phyloP scores from a whole-genome alignment of 2,329 filamentous ascomycete genomes.

The Aureobasidium sp. region DNA sequence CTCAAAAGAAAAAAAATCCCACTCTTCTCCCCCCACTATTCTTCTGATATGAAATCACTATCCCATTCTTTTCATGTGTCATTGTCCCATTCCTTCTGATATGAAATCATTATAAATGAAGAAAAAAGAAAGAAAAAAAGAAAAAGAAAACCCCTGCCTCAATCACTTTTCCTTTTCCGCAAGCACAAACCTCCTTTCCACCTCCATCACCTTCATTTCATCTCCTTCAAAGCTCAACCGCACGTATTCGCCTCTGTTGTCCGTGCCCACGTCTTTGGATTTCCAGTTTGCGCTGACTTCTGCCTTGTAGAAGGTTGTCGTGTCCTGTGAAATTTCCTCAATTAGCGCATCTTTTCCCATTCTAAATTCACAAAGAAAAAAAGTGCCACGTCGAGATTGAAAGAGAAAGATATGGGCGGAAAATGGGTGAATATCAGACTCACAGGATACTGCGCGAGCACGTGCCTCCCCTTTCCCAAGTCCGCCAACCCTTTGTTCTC shows the following conservation, averaged over 20 bases:
- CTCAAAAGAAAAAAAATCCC: too few relatives aligned
- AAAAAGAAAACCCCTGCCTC: too few relatives aligned
- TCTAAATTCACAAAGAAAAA: background rate
- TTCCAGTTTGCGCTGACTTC: constrained; percentile 41
- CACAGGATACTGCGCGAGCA: constrained; percentile 43
- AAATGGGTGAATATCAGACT: constrained; percentile 4
- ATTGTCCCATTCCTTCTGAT: too few relatives aligned
- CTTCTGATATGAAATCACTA: too few relatives aligned
- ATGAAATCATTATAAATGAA: too few relatives aligned
- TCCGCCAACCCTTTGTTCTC: constrained; percentile 37
- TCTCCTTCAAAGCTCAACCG: constrained; percentile 43
- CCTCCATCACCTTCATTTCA: constrained; percentile 39
- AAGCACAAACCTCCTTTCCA: constrained; percentile 46
- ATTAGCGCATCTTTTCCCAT: background rate
- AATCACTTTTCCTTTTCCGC: constrained; percentile 25
- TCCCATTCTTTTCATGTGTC: too few relatives aligned
- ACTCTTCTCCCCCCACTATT: too few relatives aligned
- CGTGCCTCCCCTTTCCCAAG: constrained; percentile 36
- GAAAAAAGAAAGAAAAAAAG: too few relatives aligned
- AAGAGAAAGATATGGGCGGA: background rate
- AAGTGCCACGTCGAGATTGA: too few relatives aligned
- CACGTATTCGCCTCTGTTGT: constrained; percentile 30
- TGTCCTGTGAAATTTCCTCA: constrained; percentile 26
- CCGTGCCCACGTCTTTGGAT: constrained; percentile 28
- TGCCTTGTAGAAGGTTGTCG: constrained; percentile 49